A percentile compares a stretch with the other conserved stretches of the same genome.
Evolutionary conservation across 257 asterid species (phyloP).

Genomic region (Fraxinus cuspidata): DNA sequence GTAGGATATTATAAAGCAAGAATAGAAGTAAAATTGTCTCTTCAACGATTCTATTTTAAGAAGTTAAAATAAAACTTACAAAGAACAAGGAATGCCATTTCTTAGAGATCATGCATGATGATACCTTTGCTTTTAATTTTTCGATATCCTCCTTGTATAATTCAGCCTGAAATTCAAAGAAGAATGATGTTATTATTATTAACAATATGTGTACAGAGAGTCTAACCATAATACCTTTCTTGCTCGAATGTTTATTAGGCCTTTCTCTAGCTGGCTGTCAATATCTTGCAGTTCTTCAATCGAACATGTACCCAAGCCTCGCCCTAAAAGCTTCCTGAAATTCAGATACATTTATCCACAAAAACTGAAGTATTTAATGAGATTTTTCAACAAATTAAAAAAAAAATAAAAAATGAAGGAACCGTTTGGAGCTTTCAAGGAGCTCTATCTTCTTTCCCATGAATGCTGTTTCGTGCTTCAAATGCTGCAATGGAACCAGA

Average conservation of each 20-base stretch:
- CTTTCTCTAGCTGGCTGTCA: constrained; percentile 16
- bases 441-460: constrained; percentile 24
- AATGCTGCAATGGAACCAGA: background rate
- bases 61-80: background rate
- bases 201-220: background rate
- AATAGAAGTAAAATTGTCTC: no score
- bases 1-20: no score
- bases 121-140: constrained; percentile 39
- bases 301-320: constrained; percentile 10
- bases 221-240: constrained; percentile 23
- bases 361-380: background rate
- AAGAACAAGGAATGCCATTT: background rate
- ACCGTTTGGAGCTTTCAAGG: constrained; percentile 30
- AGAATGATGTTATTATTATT: background rate
- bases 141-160: constrained; percentile 32
- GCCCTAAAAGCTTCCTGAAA: constrained; percentile 29
- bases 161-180: constrained; percentile 30
- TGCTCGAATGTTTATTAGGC: constrained; percentile 21
- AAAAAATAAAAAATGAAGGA: background rate
- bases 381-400: no score
- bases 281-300: constrained; percentile 13
- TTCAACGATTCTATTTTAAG: background rate
- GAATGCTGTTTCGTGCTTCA: constrained; percentile 16
- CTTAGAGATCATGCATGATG: background rate
- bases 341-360: background rate